Base-by-base conservation (phyloP, 2,329 filamentous ascomycete species). In the Fusarium papillatum region DNA sequence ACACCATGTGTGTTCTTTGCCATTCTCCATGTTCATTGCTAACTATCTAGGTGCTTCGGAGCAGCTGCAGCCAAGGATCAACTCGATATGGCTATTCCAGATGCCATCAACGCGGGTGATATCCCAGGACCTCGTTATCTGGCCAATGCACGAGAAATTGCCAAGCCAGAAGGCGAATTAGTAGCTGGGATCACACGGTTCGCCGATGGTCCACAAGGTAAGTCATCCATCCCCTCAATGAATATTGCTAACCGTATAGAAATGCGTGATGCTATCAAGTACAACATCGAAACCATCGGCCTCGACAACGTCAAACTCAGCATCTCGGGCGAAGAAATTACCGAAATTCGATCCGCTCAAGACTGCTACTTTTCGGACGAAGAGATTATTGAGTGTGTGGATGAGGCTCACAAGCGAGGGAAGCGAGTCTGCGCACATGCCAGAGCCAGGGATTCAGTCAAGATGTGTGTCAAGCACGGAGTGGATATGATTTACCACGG, bases 11-110 rank as follows among this genome's bases (percentile, higher is more conserved):
- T 29, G 57, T 41, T n/a, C 29, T n/a, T n/a, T n/a, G n/a, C n/a
- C n/a, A n/a, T n/a, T n/a, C n/a, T n/a, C n/a, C n/a, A n/a, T n/a
- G n/a, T n/a, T n/a, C n/a, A n/a, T 8, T 14, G 13, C 17, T 61
- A 61, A 61, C 2, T 16, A 24, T 6, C 4, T 4, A 74, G 71
- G 69, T 74, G 71, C n/a, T 76, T 74, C 16, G 69, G 73, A 17
- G 71, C 73, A 9, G 69, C 73, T n/a, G 31, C 73, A 34, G 73
- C 73, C 24, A 75, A 75, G n/a, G 73, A 75, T 38, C 60, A 71
- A 13, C 71, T 76, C 5, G 73, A 76, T 50, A 69, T 72, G 19
- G 69, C 74, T 22, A 50, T 68, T 11, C 66, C 69, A 29, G 69
- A 76, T 59, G 71, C 73, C 14, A 72, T 76, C 24, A 76, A 76